A percentile compares a stretch with the other conserved stretches of the same genome.
These are phyloP conservation scores for Cordyceps fumosorosea DNA, from an alignment of 2,329 filamentous ascomycete species.

Conservation along the genomic window DNA sequence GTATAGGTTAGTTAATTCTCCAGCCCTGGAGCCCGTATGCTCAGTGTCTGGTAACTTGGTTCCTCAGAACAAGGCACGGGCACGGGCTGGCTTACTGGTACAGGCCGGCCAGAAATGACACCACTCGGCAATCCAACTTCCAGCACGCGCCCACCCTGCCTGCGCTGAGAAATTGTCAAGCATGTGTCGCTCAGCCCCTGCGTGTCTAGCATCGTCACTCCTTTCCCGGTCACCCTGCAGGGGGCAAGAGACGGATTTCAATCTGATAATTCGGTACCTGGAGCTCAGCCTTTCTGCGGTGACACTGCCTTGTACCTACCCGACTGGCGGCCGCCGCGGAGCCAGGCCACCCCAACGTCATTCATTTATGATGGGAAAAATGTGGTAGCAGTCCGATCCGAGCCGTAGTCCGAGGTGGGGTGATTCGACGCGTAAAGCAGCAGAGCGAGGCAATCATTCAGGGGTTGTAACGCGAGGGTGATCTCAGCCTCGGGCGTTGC, in stretches of 20 bases:
- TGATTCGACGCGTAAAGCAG: conserved; percentile 3
- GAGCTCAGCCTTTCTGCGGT: neutral
- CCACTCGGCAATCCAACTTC: conserved; percentile 8
- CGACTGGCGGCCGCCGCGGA: neutral
- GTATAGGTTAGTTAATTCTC: neutral
- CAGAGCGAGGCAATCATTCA: neutral
- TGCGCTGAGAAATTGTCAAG: neutral
- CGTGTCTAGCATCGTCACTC: neutral
- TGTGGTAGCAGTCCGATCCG: conserved; percentile 4
- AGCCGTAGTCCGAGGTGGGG: conserved; percentile 5
- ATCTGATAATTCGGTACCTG: conserved; percentile 9
- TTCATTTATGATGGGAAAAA: neutral
- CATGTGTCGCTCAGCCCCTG: neutral
- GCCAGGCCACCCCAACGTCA: neutral
- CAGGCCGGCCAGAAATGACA: conserved; percentile 7
- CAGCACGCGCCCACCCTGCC: neutral
- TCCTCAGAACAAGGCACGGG: too few relatives aligned
- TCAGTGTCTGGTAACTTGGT: too few relatives aligned
- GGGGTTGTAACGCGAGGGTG: neutral
- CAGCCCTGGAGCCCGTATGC: neutral
- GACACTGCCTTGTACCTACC: too few relatives aligned
- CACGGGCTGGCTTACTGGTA: neutral
- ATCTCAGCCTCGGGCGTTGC: neutral
- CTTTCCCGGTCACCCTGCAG: neutral
- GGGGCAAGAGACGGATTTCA: neutral